Evolutionary conservation across 108 stramenopile species (phyloP).

Genomic region (Stephanodiscus triporus): DNA sequence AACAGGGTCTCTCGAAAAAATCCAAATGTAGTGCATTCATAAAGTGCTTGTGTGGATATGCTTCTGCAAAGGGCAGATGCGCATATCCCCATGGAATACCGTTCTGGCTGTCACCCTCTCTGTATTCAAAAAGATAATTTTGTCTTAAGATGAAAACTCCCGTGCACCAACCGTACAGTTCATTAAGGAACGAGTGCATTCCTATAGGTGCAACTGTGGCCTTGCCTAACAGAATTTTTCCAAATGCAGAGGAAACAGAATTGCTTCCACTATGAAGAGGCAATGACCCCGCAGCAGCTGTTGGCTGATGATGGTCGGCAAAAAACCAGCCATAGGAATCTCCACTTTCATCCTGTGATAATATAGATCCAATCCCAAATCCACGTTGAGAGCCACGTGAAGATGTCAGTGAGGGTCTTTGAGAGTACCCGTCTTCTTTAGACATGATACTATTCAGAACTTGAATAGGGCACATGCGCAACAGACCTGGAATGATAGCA

Average conservation of each 20-base stretch:
- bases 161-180: slow-evolving; percentile 63
- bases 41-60: slow-evolving; percentile 58
- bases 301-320: slow-evolving; percentile 42
- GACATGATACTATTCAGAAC: slow-evolving; percentile 58
- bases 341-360: slow-evolving; percentile 26
- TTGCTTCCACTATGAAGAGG: slow-evolving; percentile 15
- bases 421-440: slow-evolving; percentile 18
- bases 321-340: slow-evolving; percentile 46
- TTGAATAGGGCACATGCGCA: slow-evolving; percentile 67
- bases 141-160: slow-evolving; percentile 68
- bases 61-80: slow-evolving; percentile 64
- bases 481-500: slow-evolving; percentile 72
- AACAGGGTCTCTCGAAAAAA: slow-evolving; percentile 78
- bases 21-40: slow-evolving; percentile 69
- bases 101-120: slow-evolving; percentile 42
- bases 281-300: slow-evolving; percentile 12
- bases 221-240: slow-evolving; percentile 65
- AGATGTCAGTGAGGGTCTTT: slow-evolving; percentile 7
- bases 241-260: slow-evolving; percentile 39
- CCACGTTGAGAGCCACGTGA: slow-evolving; percentile 16
- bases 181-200: slow-evolving; percentile 40
- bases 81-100: slow-evolving; percentile 72
- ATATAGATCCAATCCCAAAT: slow-evolving; percentile 45
- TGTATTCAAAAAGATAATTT: slow-evolving; percentile 82
- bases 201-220: slow-evolving; percentile 65